Base-by-base conservation (phyloP, 2,329 filamentous ascomycete species). In the Fusarium compactum region DNA sequence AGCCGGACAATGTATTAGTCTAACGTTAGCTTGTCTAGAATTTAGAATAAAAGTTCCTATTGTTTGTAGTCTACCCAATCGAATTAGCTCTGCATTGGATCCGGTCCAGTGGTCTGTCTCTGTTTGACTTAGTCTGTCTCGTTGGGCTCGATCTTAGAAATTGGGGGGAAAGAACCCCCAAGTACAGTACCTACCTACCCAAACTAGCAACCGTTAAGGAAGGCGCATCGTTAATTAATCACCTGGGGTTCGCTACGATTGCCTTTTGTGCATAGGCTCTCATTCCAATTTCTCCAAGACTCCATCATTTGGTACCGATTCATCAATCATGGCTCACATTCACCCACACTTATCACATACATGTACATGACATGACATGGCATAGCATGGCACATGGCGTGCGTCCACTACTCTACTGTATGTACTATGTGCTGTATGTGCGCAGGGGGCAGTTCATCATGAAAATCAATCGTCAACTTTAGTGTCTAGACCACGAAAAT, bases 401-500 rank as follows among this genome's bases (percentile, higher is more conserved):
- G 30, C 59, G 52, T 41, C 8, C 12, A 27, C 20, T 18, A n/a
- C 34, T 38, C 34, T 38, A 38, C 18, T 38, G 18, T 38, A 38
- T 6, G 32, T 38, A 38, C 34, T 38, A 38, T 38, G 34, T 11
- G 34, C 34, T 38, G 34, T 38, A 38, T 38, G 16, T 38, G n/a
- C 34, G 54, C 44, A 63, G 52, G 55, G 48, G 52, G 41, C 55
- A 30, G 54, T 55, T 52, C 32, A 43, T 45, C 43, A 67, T 63
- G 44, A 41, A 44, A 67, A 47, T 62, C 52, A 58, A 63, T 56
- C 50, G 16, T 51, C 9, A 53, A 38, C 34, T 38, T 52, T 41
- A 53, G 50, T 69, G 52, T 54, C 58, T 52, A 50, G 47, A 59
- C 56, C 55, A 41, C 25, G 68, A 69, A 71, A 71, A 71, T 71